These are phyloP conservation scores for Lecanicillium sp. DNA, from an alignment of 2,329 filamentous ascomycete genomes.

Conservation along the genomic window DNA sequence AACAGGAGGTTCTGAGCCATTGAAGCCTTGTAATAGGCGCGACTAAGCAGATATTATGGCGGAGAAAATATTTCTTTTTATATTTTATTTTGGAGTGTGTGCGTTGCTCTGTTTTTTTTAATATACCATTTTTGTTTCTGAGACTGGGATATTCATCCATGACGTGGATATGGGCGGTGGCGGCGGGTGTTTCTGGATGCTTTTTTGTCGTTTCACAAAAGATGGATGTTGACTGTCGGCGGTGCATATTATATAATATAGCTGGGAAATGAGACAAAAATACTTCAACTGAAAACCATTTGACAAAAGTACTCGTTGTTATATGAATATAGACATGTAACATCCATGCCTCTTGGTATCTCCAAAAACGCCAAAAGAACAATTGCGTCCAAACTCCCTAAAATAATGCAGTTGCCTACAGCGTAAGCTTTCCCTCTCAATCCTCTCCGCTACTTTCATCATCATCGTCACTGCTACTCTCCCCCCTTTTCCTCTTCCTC, in stretches of 20 bases:
- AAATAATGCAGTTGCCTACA: not conserved
- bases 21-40: not conserved
- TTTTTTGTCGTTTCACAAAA: no score
- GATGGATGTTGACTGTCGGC: no score
- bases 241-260: no score
- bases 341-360: constrained; percentile 5
- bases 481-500: constrained; percentile 22
- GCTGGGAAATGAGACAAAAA: no score
- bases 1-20: constrained; percentile 16
- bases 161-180: no score
- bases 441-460: constrained; percentile 15
- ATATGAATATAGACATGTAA: not conserved
- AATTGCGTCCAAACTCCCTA: no score
- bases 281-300: no score
- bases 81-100: not conserved
- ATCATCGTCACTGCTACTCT: constrained; percentile 24
- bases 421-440: constrained; percentile 1
- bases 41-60: not conserved
- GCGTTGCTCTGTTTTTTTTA: not conserved
- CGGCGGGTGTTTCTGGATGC: no score
- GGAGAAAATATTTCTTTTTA: constrained; percentile 9
- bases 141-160: no score
- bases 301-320: no score
- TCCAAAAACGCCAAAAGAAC: constrained; percentile 5
- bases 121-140: no score